Base-by-base conservation (phyloP, 257 asterid genomes). In the Dorcoceras hygrometricum region DNA sequence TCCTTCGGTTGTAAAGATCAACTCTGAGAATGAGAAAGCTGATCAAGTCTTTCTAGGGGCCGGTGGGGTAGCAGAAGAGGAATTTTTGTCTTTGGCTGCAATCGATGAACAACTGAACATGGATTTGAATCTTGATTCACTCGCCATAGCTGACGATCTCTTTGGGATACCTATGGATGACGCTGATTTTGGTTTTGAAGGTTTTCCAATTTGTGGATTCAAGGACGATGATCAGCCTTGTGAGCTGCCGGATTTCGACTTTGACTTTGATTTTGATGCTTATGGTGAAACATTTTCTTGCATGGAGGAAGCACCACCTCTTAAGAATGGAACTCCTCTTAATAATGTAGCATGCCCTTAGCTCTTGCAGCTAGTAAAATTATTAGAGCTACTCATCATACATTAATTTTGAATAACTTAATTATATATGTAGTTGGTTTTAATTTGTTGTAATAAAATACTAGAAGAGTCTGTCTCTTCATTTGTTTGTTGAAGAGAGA, bases 201-300 rank as follows among this genome's bases (percentile, higher is more conserved):
- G 86, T 48, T 51, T 82, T 0, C 89, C 88, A 0, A 26, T 81
- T 1, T 66, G 57, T 59, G 95, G 84, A 10, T 27, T 71, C 6
- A 92, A 80, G 4, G 84, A 66, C 9, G 69, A 60, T 0, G 86
- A 72, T 27, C 58, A 66, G 23, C 67, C 73, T 1, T 53, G 26
- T 20, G 66, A 68, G 18, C 64, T 90, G 59, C 89, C 83, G 0
- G 99, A 94, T 74, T 87, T 75, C 0, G 86, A 83, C 66, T 79
- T 87, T 0, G 89, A 81, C 67, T 82, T 86, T 23, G 88, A 88
- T 64, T 56, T 79, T 1, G 95, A 82, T 5, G 84, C 76, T 48
- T 81, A 78, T 65, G 75, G 25, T 12, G 89, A 81, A 6, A 76
- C 77, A 2, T 60, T 77, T 23, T 65, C 79, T 11, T 85, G 91